Base-by-base conservation (phyloP, 176 grass and related monocot genomes). In the Aegilops tauschii region DNA sequence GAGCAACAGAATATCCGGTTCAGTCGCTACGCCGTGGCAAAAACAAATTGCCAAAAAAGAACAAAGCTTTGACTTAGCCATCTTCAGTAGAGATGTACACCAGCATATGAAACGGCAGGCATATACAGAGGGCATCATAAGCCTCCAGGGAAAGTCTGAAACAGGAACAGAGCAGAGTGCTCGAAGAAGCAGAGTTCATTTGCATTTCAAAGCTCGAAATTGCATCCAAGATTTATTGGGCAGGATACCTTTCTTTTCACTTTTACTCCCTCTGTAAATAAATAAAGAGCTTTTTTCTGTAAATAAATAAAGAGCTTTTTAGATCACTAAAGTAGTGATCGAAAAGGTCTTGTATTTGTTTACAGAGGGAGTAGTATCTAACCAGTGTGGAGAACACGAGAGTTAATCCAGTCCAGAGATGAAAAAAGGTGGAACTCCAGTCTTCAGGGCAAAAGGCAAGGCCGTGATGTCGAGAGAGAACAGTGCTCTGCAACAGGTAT, bases 361-460 rank as follows among this genome's bases (percentile, higher is more conserved):
- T 44, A 44, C 42, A 1, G 10, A 3, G 39, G 39, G 10, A 47
- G 44, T 47, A 47, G 44, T 61, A 80, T 69, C 50, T 42, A 20
- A 47, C 27, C 36, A 81, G 35, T 74, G 73, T 35, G 20, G 58
- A 80, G 62, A 54, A 17, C 20, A 63, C 4, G 73, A 17, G 27
- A 84, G 35, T 28, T 59, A 73, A 52, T 74, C 35, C 40, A 58
- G 69, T 50, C 80, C 68, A 80, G 18, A 47, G 40, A 67, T 40
- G 68, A 25, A 5, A 5, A 62, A 76, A 50, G 72, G 27, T 45
- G 71, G 39, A 28, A 29, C n/a, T 23, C 36, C 14, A 6, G 16
- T 54, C 50, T 54, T 54, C 54, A 14, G 23, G 34, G 17, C 5
- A 58, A 58, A 45, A 82, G 12, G 8, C 0, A 18, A 79, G 82